These are phyloP conservation scores for Leishmania amazonensis DNA, from an alignment of 208 protist genomes.

Conservation along the genomic window DNA sequence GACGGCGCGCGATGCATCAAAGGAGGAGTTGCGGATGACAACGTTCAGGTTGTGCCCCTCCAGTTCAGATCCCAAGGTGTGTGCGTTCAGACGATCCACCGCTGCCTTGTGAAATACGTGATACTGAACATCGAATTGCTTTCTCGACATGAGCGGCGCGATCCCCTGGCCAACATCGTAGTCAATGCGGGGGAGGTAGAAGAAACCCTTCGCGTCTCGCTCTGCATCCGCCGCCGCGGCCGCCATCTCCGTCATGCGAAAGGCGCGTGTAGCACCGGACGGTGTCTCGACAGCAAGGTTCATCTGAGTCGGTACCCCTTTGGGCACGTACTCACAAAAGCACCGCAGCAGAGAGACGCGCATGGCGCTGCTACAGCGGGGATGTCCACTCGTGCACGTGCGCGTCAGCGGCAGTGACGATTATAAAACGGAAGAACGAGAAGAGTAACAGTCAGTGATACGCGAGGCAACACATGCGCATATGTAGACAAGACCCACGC, in stretches of 20 bases:
- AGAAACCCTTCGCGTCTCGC: conserved; percentile 64
- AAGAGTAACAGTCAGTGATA: neutral
- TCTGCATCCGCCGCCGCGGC: conserved; percentile 44
- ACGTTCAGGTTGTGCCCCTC: conserved; percentile 86
- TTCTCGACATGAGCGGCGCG: conserved; percentile 61
- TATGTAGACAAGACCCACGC: neutral
- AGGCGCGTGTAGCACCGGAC: conserved; percentile 51
- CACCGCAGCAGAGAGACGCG: conserved; percentile 33
- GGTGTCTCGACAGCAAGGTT: conserved; percentile 8
- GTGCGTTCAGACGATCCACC: conserved; percentile 70
- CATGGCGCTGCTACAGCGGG: conserved; percentile 18
- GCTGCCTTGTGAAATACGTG: conserved; percentile 81
- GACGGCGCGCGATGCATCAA: conserved; percentile 77
- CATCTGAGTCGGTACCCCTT: conserved; percentile 37
- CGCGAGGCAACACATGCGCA: neutral
- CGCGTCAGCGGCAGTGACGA: neutral
- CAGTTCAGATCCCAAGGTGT: conserved; percentile 74
- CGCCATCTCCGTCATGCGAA: conserved; percentile 64
- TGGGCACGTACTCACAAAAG: conserved; percentile 74
- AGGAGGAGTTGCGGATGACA: conserved; percentile 77
- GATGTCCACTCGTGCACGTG: neutral
- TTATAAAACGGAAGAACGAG: neutral
- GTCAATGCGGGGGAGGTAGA: conserved; percentile 66
- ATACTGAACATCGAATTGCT: conserved; percentile 82
- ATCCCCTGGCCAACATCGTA: conserved; percentile 66